These are phyloP conservation scores for Raphanus hybrid DNA, from an alignment of 441 rosid genomes.

Conservation along the genomic window DNA sequence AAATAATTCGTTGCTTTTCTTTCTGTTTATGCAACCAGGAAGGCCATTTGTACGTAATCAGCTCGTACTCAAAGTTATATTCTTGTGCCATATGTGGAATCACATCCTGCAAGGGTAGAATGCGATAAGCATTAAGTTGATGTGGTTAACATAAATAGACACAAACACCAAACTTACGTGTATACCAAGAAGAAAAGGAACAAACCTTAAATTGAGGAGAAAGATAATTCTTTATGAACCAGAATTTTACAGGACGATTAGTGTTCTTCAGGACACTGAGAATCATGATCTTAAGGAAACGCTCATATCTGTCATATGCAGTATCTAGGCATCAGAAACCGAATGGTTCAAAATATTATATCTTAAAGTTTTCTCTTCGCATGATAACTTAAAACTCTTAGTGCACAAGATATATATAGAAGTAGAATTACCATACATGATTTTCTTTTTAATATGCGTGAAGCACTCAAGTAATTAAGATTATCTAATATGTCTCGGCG, in stretches of 20 bases:
- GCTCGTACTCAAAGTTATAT: slow-evolving; percentile 92
- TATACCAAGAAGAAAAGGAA: slow-evolving; percentile 11
- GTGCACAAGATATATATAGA: slow-evolving; percentile 15
- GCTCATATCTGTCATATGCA: slow-evolving; percentile 79
- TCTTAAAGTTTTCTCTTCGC: slow-evolving; percentile 10
- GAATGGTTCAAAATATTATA: slow-evolving; percentile 11
- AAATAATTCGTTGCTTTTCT: slow-evolving; percentile 96
- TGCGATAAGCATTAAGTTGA: slow-evolving; percentile 1
- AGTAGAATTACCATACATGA: slow-evolving; percentile 1
- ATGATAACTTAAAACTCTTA: slow-evolving; percentile 13
- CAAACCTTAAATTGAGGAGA: slow-evolving; percentile 97
- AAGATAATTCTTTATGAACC: slow-evolving; percentile 99
- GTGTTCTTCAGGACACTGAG: slow-evolving; percentile 94
- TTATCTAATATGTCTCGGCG: slow-evolving; percentile 12
- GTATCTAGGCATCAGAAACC: slow-evolving; percentile 22
- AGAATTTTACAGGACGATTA: slow-evolving; percentile 90
- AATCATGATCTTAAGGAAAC: slow-evolving; percentile 97
- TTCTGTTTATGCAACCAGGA: slow-evolving; percentile 99
- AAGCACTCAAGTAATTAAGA: slow-evolving; percentile 15
- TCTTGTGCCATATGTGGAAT: slow-evolving; percentile 96
- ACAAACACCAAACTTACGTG: slow-evolving; percentile 16
- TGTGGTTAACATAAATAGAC: not conserved
- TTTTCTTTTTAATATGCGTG: slow-evolving; percentile 19
- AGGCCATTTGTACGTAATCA: slow-evolving; percentile 98
- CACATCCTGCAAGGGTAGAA: slow-evolving; percentile 70